A percentile compares a stretch with the other conserved stretches of the same genome.
phyloP scores from a whole-genome alignment of 345 rosid species.

The Eucalyptus melliodora region DNA sequence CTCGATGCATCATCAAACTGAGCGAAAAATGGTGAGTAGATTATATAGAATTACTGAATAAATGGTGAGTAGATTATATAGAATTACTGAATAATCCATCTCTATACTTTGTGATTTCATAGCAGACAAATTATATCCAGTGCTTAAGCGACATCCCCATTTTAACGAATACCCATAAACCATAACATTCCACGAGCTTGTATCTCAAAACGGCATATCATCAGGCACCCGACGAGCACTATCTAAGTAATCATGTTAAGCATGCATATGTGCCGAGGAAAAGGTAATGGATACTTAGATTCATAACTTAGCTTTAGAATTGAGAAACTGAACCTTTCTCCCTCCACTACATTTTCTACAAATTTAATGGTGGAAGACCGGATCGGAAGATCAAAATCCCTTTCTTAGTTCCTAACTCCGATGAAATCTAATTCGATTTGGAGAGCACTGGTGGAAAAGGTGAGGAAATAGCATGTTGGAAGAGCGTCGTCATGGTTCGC shows the following conservation, averaged over 20 bases:
- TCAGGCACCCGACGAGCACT: rapidly evolving
- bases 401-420: background rate
- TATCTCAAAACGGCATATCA: background rate
- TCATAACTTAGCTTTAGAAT: too few species aligned
- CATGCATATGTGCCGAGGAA: rapidly evolving
- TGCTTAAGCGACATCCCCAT: too few species aligned
- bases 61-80: background rate
- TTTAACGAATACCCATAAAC: background rate
- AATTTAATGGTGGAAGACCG: background rate
- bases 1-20: background rate
- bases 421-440: background rate
- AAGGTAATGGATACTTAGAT: too few species aligned
- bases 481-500: background rate
- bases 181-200: background rate
- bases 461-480: background rate
- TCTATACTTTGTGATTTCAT: background rate
- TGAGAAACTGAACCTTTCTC: background rate
- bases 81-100: background rate
- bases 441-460: background rate
- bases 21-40: background rate
- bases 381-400: background rate
- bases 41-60: too few species aligned
- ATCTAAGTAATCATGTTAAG: background rate
- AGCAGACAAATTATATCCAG: too few species aligned
- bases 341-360: background rate